Conservation (phyloP, 169 alveolate species). For the Plasmodium vivax region DNA sequence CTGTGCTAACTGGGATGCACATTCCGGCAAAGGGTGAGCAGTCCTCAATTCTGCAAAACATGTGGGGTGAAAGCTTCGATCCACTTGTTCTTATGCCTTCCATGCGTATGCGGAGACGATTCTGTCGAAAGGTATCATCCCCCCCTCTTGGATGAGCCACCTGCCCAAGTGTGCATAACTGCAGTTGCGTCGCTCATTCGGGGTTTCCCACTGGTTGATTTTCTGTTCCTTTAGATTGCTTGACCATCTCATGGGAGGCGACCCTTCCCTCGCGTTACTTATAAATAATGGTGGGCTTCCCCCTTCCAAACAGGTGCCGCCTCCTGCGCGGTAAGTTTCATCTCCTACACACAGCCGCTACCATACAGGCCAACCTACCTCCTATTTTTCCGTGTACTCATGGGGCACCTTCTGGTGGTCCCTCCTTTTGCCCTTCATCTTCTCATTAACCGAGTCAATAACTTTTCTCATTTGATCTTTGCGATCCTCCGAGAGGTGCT, state of each 20-base stretch:
- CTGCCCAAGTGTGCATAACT: neutral
- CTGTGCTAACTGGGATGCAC: neutral
- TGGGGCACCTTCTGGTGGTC: neutral
- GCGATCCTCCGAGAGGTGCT: neutral
- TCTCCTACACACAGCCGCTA: neutral
- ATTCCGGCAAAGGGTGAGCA: too few species aligned
- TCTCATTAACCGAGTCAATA: neutral
- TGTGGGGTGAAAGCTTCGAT: too few species aligned
- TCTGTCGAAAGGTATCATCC: too few species aligned
- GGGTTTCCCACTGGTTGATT: neutral
- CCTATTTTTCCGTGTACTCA: neutral
- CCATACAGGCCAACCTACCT: neutral
- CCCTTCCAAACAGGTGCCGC: neutral
- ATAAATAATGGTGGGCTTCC: neutral
- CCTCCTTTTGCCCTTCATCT: neutral
- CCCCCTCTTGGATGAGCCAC: neutral
- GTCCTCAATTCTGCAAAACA: too few species aligned
- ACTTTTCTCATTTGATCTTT: neutral
- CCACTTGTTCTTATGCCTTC: too few species aligned
- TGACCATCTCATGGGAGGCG: neutral
- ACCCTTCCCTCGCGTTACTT: neutral
- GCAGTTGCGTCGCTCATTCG: neutral
- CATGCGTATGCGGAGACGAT: too few species aligned
- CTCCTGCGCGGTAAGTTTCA: neutral
- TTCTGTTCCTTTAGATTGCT: neutral